Evolutionary conservation across 495 filamentous ascomycete genomes (phyloP), one percentile per base, ranked within the genome.

Genomic region (Trichocladium uniseriatum): DNA sequence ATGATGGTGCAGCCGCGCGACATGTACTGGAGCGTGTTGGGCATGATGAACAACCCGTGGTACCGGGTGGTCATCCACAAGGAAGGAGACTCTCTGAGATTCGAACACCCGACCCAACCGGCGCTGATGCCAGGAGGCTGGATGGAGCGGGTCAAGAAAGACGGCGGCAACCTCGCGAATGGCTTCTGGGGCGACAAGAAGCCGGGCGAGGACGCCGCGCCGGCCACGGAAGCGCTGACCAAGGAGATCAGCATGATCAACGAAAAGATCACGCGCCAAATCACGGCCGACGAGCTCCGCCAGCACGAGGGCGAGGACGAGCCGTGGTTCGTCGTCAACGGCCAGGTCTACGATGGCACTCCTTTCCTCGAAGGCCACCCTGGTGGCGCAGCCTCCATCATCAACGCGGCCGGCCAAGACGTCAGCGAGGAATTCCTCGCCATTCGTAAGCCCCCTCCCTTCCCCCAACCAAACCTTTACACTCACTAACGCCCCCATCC

Each of bases 11-110:
- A 95, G 60, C 90, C 91, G 6, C 74, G 85, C 50, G 91, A 97
- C 56, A 94, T 95, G 85, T 97, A 97, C 66, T 97, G 91, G 91
- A 86, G 79, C 48, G 90, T 95, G 15, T 69, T 96, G 36, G 91
- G 91, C 0, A 97, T 97, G 91, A 97, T 97, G 91, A 95, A 97
- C 62, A 96, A 95, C 59, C 84, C 89, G 6, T 97, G 91, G 91
- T 97, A 83, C 64, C 74, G 91, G 14, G 75, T 97, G 6, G 76
- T 80, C 5, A 87, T 97, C 49, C 80, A 77, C 36, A 82, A 83
- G 49, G 86, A 94, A 53, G 76, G 70, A 0, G 72, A 80, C 29
- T 61, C 53, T 19, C 64, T 97, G 37, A 76, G 79, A 7, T 96
- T 97, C 50, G 90, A 96, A 54, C 91, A 97, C 57, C 91, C 91